These are phyloP conservation scores for Neofusicoccum ribis DNA, from an alignment of 2,329 filamentous ascomycete species.

Conservation along the genomic window DNA sequence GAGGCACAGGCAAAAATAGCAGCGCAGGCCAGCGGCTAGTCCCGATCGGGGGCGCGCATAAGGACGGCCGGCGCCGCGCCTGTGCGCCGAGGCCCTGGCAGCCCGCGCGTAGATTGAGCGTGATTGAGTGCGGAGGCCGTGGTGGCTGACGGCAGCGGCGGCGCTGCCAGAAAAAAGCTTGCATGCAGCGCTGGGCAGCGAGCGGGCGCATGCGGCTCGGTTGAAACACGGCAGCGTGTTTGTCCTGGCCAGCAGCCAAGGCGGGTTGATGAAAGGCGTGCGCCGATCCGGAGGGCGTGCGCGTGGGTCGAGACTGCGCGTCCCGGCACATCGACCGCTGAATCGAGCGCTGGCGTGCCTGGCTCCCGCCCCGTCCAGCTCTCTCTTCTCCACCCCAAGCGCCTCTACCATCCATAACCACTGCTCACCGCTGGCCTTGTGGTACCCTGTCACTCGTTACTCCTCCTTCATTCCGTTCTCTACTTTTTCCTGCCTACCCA, in stretches of 20 bases:
- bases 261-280: conserved; percentile 16
- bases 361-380: conserved; percentile 9
- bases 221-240: conserved; percentile 15
- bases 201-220: conserved; percentile 13
- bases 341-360: conserved; percentile 15
- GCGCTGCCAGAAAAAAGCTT: conserved; percentile 1
- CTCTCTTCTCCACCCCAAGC: conserved; percentile 13
- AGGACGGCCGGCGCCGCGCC: not conserved
- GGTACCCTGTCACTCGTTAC: conserved; percentile 17
- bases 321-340: conserved; percentile 11
- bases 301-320: conserved; percentile 18
- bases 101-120: not conserved
- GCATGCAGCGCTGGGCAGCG: not conserved
- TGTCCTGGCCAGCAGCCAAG: not conserved
- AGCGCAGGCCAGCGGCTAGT: not conserved
- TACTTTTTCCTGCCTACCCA: not conserved
- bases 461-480: conserved; percentile 12
- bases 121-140: not conserved
- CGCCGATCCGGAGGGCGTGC: conserved; percentile 15
- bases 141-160: not conserved
- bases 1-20: conserved; percentile 7
- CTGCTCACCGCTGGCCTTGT: conserved; percentile 12
- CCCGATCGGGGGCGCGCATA: conserved; percentile 2
- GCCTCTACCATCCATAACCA: conserved; percentile 15
- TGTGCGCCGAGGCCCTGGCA: not conserved